Conservation (phyloP, 2,329 filamentous ascomycete species). For the Thielaviopsis euricoi region DNA sequence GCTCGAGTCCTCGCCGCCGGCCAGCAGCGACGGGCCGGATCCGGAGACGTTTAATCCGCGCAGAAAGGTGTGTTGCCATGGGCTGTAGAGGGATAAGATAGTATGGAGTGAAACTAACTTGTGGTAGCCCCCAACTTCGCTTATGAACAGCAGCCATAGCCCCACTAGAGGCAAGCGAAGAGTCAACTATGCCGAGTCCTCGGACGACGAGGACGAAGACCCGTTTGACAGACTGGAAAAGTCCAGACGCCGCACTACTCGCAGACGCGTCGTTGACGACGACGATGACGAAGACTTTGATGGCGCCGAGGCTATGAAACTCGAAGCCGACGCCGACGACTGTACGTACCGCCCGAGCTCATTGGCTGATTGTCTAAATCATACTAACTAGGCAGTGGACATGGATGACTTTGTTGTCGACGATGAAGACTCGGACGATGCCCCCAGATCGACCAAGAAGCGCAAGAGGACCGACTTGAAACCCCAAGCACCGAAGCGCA, state of each 20-base stretch:
- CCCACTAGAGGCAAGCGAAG: conserved; percentile 52
- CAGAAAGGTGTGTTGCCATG: conserved; percentile 5
- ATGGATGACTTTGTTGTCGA: conserved; percentile 78
- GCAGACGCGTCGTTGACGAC: conserved; percentile 45
- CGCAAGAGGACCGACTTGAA: conserved; percentile 49
- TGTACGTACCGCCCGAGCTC: conserved; percentile 22
- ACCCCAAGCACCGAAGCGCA: conserved; percentile 42
- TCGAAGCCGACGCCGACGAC: conserved; percentile 32
- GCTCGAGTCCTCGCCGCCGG: conserved; percentile 51
- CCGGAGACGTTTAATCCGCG: conserved; percentile 38
- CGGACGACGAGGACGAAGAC: conserved; percentile 64
- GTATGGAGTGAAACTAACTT: not conserved
- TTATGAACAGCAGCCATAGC: conserved; percentile 54
- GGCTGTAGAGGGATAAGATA: not conserved
- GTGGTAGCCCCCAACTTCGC: conserved; percentile 20
- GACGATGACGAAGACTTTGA: conserved; percentile 60
- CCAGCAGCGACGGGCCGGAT: conserved; percentile 62
- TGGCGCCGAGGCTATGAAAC: conserved; percentile 36
- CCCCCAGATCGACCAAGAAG: conserved; percentile 45
- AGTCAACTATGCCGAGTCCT: conserved; percentile 74
- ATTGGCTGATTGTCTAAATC: conserved; percentile 8
- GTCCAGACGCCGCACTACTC: conserved; percentile 23
- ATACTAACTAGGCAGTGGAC: conserved; percentile 31
- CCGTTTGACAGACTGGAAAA: conserved; percentile 12
- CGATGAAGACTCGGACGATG: conserved; percentile 71